Base-by-base conservation (phyloP, 805 yeast genomes). In the Wickerhamomyces alni region DNA sequence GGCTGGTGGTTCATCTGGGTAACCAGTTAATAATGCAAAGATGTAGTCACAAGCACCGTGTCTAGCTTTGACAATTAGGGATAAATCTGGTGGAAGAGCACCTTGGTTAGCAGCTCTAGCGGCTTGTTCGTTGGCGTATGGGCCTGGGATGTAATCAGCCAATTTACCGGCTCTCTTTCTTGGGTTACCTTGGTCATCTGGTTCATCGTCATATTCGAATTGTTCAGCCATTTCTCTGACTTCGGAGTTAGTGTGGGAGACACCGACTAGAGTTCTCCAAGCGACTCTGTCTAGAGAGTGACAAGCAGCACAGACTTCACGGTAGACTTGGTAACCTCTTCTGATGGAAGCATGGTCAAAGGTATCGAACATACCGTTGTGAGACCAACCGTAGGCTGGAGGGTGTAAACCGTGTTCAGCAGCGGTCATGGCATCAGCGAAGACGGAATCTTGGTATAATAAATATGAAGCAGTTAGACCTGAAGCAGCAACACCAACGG, bases 81-180 rank as follows among this genome's bases (percentile, higher is more conserved):
- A 88, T 62, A 93, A 80, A 73, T 93, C 99, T 45, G 99, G 99
- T 49, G 99, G 99, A 52, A 85, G 76, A 48, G 99, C 97, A 70
- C 99, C 99, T 74, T 87, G 96, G 77, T 93, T 93, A 48, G 96
- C 97, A 52, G 98, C 96, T 75, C 99, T 87, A 36, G 99, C 99
- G 50, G 98, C 98, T 74, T 93, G 94, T 69, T 93, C 99, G 65
- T 93, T 93, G 51, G 87, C 87, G 66, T 93, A 93, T 42, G 99
- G 99, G 49, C 85, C 87, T 54, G 95, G 98, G 51, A 93, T 73
- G 68, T 82, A 77, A 70, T 93, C 99, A 47, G 98, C 89, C 62
- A 93, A 78, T 72, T 93, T 93, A 72, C 99, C 99, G 43, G 95
- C 84, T 76, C 99, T 87, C 84, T 84, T 88, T 73, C 86, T 86